Evolutionary conservation across 2,329 filamentous ascomycete species (phyloP), one percentile per base, ranked within the genome.

Genomic region (Rhynchosporium graminicola): DNA sequence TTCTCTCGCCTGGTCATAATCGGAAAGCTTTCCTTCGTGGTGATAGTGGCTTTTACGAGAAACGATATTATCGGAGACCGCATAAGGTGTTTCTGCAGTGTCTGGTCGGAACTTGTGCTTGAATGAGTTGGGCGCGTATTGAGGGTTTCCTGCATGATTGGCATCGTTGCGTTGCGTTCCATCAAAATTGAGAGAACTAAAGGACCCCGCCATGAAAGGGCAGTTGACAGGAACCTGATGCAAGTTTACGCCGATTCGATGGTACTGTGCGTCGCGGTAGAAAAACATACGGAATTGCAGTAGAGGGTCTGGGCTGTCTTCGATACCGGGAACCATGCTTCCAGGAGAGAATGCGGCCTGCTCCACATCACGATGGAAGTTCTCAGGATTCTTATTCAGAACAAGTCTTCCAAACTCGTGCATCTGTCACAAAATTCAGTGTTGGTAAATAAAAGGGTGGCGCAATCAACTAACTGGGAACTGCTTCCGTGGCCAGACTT

Each of bases 251-350:
- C 43, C 43, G 20, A 45, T 45, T n/a, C 43, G 43, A 28, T 45
- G 43, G 15, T 45, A 45, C 43, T 45, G 43, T 20, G 43, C 43
- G n/a, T 45, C 43, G 6, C 43, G 43, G 43, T 45, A 45, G 43
- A 45, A 45, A 15, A 45, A 45, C 43, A 45, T 45, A 2, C 43
- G 43, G 43, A 45, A 45, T 45, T 45, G 43, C n/a, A 45, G 15
- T 8, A 45, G 43, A 45, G 43, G 43, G 15, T 45, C 43, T 45
- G 43, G 43, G 15, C 43, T 45, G 8, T 45, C 43, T 45, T 45
- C 43, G 43, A 45, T 45, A 45, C 43, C 43, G 43, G 43, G 43
- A 45, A 45, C 43, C 43, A 45, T 45, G n/a, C 43, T 45, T 45
- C 43, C 43, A 4, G 43, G 43, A 3, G 43, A 45, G 43, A 45